Percentiles rank a stretch among this genome's conserved stretches.
phyloP scores from a whole-genome alignment of 2,329 filamentous ascomycete genomes.

The Eurotiales sp. region DNA sequence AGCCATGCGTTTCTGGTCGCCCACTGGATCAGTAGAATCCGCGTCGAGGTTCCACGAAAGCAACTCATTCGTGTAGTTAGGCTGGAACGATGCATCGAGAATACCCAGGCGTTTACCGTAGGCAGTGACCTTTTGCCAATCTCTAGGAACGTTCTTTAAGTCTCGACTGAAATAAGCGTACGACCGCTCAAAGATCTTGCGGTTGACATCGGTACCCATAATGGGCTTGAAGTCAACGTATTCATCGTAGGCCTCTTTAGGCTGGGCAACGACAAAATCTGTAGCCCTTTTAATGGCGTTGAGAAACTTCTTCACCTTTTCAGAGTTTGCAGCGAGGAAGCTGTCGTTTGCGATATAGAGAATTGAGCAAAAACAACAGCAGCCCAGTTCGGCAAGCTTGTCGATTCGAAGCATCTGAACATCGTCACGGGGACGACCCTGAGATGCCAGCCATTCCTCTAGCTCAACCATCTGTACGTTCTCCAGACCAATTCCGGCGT shows the following conservation, averaged over 20 bases:
- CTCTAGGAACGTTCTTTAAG: constrained; percentile 68
- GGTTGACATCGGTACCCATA: constrained; percentile 65
- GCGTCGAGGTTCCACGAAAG: constrained; percentile 62
- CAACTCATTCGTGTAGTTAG: constrained; percentile 73
- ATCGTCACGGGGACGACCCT: constrained; percentile 61
- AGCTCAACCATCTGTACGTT: constrained; percentile 83
- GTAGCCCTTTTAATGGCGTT: constrained; percentile 71
- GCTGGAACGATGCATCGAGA: constrained; percentile 58
- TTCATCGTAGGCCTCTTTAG: constrained; percentile 61
- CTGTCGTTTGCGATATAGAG: constrained; percentile 74
- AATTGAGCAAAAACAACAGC: constrained; percentile 81
- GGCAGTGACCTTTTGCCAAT: constrained; percentile 73
- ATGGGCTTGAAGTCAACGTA: constrained; percentile 69
- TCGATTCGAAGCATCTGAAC: constrained; percentile 80
- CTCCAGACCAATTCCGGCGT: constrained; percentile 73
- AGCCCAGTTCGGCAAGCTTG: constrained; percentile 72
- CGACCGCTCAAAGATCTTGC: constrained; percentile 75
- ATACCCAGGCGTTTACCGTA: constrained; percentile 73
- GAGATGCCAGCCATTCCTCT: constrained; percentile 66
- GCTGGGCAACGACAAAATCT: constrained; percentile 64
- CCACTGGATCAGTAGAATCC: constrained; percentile 64
- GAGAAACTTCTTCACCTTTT: constrained; percentile 65
- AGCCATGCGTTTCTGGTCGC: constrained; percentile 72
- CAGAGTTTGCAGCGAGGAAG: constrained; percentile 64
- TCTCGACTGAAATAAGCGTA: constrained; percentile 74